Evolutionary conservation across 139 green algal genomes (phyloP).

Genomic region (Tetraselmis striata): DNA sequence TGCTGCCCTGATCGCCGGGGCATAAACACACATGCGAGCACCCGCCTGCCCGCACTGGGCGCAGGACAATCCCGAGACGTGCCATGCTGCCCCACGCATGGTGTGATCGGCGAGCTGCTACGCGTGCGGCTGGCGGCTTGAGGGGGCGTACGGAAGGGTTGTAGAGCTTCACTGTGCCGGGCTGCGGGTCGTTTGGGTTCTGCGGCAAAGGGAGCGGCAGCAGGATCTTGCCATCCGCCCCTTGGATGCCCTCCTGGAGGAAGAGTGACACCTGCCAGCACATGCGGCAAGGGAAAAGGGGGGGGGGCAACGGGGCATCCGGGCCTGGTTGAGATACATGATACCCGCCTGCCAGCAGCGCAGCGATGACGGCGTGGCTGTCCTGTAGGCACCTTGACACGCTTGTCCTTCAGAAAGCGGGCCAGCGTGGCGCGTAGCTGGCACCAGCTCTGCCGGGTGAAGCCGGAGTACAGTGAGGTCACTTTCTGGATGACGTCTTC

Average conservation of each 20-base stretch:
- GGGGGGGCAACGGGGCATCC: too few relatives aligned
- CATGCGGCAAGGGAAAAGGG: too few relatives aligned
- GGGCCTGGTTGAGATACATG: too few relatives aligned
- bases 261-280: conserved; percentile 56
- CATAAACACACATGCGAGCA: too few relatives aligned
- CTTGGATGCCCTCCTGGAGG: conserved; percentile 58
- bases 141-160: not conserved
- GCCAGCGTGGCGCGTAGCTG: conserved; percentile 39
- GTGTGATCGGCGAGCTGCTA: too few relatives aligned
- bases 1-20: too few relatives aligned
- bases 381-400: conserved; percentile 47
- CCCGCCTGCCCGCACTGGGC: too few relatives aligned
- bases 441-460: conserved; percentile 36
- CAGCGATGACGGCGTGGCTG: too few relatives aligned
- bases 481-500: conserved; percentile 6
- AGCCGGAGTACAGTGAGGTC: conserved; percentile 13
- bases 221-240: conserved; percentile 32
- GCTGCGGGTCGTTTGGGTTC: not conserved
- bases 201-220: conserved; percentile 26
- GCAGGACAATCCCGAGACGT: too few relatives aligned
- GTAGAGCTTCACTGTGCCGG: conserved; percentile 33
- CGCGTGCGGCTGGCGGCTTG: too few relatives aligned
- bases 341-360: too few relatives aligned
- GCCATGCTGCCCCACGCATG: too few relatives aligned
- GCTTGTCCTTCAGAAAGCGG: conserved; percentile 52